Evolutionary conservation across 257 asterid species (phyloP), one percentile per base, ranked within the genome.

Genomic region (Scutellaria minor): DNA sequence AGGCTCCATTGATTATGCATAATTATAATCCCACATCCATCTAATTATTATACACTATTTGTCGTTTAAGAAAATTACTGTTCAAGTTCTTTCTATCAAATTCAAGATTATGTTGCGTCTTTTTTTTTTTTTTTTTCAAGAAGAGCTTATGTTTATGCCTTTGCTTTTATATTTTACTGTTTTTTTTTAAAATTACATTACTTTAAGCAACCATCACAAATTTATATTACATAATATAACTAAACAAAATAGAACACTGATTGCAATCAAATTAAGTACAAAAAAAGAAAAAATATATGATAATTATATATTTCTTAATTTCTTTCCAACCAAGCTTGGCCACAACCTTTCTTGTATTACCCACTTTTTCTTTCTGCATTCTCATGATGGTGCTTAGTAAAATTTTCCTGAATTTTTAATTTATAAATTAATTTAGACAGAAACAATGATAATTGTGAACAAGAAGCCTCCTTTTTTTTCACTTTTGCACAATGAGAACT

Each of bases 351-450:
- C 46, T 66, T 52, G 73, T 73, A 80, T 10, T 67, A 9, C 75
- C 50, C 70, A 57, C 81, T 59, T 79, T 79, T 70, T 45, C 72
- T 75, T 83, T 79, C 81, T 75, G 56, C 78, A 66, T 64, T 68
- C 75, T 56, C 85, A 85, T 85, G 74, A 89, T 89, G 75, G 58
- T 75, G 81, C 80, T 78, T 61, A 78, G 2, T 31, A 31, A 66
- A 73, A 50, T 37, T 13, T 64, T 58, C 66, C 54, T 13, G 57
- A 6, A 42, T 58, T 67, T 9, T 15, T 9, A 6, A 3, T 13
- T 24, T 57, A 24, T 70, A 5, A 15, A 18, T 48, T 47, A 10
- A 10, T 45, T 65, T 59, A 71, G 46, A 74, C 54, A 60, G 75
- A 66, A 68, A 72, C 27, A 70, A 76, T 82, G 72, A 79, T 79